Percentiles rank a stretch among this genome's conserved stretches.
Conservation (phyloP, 2,329 filamentous ascomycete genomes). For the Cladobotryum protrusum region DNA sequence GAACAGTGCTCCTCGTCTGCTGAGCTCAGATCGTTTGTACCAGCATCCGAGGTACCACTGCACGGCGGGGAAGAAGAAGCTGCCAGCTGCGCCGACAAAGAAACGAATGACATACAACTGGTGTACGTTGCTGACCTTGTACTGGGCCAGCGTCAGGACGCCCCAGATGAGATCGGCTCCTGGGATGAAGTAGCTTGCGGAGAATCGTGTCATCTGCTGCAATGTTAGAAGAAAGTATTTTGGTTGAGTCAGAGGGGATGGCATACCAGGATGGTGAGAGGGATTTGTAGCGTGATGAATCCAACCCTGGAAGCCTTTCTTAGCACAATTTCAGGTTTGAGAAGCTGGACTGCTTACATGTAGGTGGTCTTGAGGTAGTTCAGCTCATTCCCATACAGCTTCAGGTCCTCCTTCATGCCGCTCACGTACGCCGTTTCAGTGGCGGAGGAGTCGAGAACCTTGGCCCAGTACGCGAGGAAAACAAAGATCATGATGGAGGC, state of each 20-base stretch:
- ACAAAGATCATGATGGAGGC: conserved; percentile 50
- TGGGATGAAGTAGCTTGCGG: conserved; percentile 22
- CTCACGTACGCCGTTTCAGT: conserved; percentile 27
- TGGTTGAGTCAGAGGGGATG: not conserved
- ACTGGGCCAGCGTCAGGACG: conserved; percentile 17
- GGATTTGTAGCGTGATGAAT: conserved; percentile 14
- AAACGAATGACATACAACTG: conserved; percentile 34
- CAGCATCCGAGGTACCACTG: conserved; percentile 34
- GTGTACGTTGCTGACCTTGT: conserved; percentile 23
- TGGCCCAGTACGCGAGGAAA: conserved; percentile 50
- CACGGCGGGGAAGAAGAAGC: conserved; percentile 28
- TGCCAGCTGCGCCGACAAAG: conserved; percentile 32
- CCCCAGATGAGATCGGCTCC: conserved; percentile 25
- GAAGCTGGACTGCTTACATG: conserved; percentile 5
- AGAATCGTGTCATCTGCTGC: conserved; percentile 18
- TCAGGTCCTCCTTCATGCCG: conserved; percentile 42
- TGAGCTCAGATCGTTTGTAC: conserved; percentile 36
- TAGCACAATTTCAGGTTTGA: not conserved
- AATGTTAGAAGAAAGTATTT: not conserved
- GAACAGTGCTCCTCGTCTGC: conserved; percentile 31
- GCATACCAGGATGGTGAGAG: conserved; percentile 12
- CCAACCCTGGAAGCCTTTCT: conserved; percentile 8
- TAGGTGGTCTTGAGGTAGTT: conserved; percentile 39
- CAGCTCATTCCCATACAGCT: conserved; percentile 45
- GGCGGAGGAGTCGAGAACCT: conserved; percentile 37